Conservation (phyloP, 2,329 filamentous ascomycete species). For the Arachnopeziza araneosa region DNA sequence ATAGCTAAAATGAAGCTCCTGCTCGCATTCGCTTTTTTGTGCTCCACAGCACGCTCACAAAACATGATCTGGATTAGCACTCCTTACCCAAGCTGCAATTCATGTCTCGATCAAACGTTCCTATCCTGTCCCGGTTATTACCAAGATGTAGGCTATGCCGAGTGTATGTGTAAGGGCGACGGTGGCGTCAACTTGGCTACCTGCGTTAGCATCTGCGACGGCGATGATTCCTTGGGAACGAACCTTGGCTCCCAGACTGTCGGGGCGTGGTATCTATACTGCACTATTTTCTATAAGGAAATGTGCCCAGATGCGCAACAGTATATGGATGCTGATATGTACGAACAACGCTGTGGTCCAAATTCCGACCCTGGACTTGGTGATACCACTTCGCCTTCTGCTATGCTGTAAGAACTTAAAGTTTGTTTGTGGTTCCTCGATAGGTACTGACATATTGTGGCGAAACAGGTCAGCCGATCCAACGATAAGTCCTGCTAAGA, state of each 20-base stretch:
- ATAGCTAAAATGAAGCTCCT: not conserved
- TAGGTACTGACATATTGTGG: not conserved
- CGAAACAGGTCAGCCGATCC: not conserved
- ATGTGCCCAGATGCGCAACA: not conserved
- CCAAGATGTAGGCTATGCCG: not conserved
- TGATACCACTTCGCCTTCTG: not conserved
- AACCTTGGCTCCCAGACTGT: not conserved
- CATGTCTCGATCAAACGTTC: not conserved
- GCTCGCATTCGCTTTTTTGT: not conserved
- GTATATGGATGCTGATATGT: not conserved
- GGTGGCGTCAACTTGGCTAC: not conserved
- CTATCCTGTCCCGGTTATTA: not conserved
- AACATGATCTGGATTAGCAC: not conserved
- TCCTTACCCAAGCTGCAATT: not conserved
- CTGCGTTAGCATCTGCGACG: not conserved
- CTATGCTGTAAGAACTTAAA: not conserved
- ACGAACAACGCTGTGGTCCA: not conserved
- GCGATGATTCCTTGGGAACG: not conserved
- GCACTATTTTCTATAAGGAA: not conserved
- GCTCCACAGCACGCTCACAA: not conserved
- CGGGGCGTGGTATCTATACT: not conserved
- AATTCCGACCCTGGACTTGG: not conserved
- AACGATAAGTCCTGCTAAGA: not conserved
- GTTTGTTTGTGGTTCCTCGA: not conserved
- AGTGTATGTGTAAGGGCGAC: not conserved